Evolutionary conservation across 2,329 filamentous ascomycete species (phyloP).

Genomic region (Xylariales sp.): DNA sequence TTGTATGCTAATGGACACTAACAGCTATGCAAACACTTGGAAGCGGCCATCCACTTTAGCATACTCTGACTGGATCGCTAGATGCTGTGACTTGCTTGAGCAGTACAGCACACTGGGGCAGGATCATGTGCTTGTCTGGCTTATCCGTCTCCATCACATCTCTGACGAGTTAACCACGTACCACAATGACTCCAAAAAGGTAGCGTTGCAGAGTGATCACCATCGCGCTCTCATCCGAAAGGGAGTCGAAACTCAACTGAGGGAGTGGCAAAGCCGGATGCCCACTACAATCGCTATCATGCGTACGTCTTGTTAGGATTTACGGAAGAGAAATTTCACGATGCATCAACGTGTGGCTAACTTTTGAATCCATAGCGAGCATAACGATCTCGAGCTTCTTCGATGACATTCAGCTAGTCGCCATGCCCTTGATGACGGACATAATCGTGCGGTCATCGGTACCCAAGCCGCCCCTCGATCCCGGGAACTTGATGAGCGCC

Average conservation of each 20-base stretch:
- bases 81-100: constrained; percentile 41
- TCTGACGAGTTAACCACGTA: constrained; percentile 31
- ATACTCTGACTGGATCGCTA: constrained; percentile 38
- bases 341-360: too few species aligned
- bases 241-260: constrained; percentile 42
- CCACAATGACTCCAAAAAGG: constrained; percentile 18
- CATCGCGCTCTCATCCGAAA: constrained; percentile 40
- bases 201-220: constrained; percentile 26
- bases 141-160: constrained; percentile 37
- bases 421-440: constrained; percentile 29
- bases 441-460: constrained; percentile 6
- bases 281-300: constrained; percentile 24
- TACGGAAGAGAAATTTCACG: too few species aligned
- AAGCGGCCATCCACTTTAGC: constrained; percentile 23
- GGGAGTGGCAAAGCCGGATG: constrained; percentile 35
- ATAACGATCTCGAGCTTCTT: constrained; percentile 29
- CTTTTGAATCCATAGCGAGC: constrained; percentile 26
- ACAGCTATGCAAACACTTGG: constrained; percentile 36
- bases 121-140: constrained; percentile 39
- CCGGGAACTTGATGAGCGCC: constrained; percentile 13
- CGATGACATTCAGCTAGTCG: constrained; percentile 33
- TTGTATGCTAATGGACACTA: neutral
- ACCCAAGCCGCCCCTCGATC: constrained; percentile 14
- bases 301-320: too few species aligned
- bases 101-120: constrained; percentile 27